Conservation (phyloP, 2,329 filamentous ascomycete genomes). For the Fusarium oxysporum region DNA sequence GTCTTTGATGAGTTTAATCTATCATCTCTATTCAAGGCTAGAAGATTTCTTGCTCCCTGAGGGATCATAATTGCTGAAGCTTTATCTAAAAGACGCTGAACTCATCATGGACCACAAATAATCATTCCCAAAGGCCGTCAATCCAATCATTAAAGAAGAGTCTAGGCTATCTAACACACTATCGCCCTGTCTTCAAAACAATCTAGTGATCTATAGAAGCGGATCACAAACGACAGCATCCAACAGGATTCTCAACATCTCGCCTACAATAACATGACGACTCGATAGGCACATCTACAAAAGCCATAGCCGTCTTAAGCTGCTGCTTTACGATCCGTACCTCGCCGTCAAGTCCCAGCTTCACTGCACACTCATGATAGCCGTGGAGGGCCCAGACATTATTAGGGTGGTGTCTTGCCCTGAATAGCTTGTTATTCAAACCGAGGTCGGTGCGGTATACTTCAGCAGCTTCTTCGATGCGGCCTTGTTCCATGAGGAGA, state of each 20-base stretch:
- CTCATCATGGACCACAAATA: neutral
- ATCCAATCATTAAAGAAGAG: neutral
- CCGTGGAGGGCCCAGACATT: constrained; percentile 81
- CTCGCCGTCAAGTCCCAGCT: constrained; percentile 56
- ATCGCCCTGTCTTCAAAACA: neutral
- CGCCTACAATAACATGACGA: constrained; percentile 45
- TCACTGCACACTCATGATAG: constrained; percentile 74
- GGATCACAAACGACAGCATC: constrained; percentile 17
- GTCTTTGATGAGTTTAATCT: neutral
- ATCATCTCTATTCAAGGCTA: accelerated
- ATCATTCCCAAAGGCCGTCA: neutral
- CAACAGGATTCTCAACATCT: constrained; percentile 11
- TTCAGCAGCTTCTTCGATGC: constrained; percentile 62
- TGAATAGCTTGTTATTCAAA: constrained; percentile 66
- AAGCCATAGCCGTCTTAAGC: constrained; percentile 63
- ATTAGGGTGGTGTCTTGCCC: constrained; percentile 72
- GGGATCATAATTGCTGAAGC: accelerated
- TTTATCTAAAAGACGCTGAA: neutral
- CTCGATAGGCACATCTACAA: constrained; percentile 68
- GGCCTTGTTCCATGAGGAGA: constrained; percentile 72
- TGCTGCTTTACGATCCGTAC: constrained; percentile 54
- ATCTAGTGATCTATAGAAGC: neutral
- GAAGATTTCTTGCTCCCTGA: accelerated
- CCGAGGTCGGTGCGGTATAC: constrained; percentile 72
- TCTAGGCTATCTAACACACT: neutral